phyloP scores from a whole-genome alignment of 371 early-diverging fungal genomes.

The Mortierella sp. region DNA sequence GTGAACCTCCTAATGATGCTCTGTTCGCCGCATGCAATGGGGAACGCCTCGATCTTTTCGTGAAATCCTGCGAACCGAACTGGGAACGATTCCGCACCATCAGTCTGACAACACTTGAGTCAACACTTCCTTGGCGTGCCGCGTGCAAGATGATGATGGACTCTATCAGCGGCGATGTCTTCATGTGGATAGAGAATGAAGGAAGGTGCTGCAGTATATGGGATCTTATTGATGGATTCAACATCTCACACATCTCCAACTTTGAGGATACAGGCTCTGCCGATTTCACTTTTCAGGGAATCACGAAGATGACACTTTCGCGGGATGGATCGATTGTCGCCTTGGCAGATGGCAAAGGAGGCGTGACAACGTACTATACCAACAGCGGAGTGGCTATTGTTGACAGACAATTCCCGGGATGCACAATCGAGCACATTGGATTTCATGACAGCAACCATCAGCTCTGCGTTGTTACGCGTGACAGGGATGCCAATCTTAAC shows the following conservation, averaged over 20 bases:
- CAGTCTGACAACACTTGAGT: slow-evolving; percentile 20
- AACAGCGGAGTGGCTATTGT: slow-evolving; percentile 38
- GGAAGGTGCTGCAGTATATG: slow-evolving; percentile 43
- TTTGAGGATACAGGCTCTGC: slow-evolving; percentile 22
- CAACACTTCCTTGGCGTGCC: slow-evolving; percentile 41
- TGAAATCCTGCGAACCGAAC: slow-evolving; percentile 6
- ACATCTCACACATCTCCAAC: slow-evolving; percentile 41
- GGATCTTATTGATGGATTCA: slow-evolving; percentile 34
- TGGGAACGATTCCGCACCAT: slow-evolving; percentile 35
- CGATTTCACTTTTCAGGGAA: slow-evolving; percentile 29
- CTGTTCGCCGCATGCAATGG: slow-evolving; percentile 45
- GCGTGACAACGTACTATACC: slow-evolving; percentile 38
- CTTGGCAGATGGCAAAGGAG: slow-evolving; percentile 38
- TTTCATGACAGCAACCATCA: slow-evolving; percentile 11
- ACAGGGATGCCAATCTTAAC: slow-evolving; percentile 20
- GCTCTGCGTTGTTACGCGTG: slow-evolving; percentile 28
- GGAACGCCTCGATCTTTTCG: slow-evolving; percentile 25
- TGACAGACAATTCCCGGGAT: slow-evolving; percentile 34
- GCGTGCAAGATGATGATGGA: slow-evolving; percentile 54
- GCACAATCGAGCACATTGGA: slow-evolving; percentile 33
- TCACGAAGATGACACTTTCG: slow-evolving; percentile 48
- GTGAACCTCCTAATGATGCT: neutral
- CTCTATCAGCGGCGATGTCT: slow-evolving; percentile 28
- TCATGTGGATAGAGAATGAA: slow-evolving; percentile 49
- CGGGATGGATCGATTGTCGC: slow-evolving; percentile 45